Evolutionary conservation across 2,329 filamentous ascomycete genomes (phyloP).

Genomic region (Arthrobotrys musiformis): DNA sequence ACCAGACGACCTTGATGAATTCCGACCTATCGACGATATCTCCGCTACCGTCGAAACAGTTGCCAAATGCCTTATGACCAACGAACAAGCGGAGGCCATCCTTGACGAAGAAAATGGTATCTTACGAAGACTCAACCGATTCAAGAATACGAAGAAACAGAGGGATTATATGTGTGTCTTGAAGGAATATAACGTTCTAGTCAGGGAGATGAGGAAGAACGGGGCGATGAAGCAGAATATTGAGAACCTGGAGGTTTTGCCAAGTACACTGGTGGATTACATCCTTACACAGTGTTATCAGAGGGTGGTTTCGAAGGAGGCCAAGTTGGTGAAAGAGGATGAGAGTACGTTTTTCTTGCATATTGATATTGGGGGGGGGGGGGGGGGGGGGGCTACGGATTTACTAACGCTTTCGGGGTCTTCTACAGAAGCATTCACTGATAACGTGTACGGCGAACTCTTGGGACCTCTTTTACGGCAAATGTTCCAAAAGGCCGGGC

Average conservation of each 20-base stretch:
- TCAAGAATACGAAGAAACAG: slow-evolving; percentile 73
- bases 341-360: slow-evolving; percentile 63
- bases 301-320: slow-evolving; percentile 88
- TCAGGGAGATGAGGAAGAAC: slow-evolving; percentile 74
- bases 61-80: slow-evolving; percentile 72
- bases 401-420: background rate
- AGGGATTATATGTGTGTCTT: slow-evolving; percentile 78
- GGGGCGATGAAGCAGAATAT: slow-evolving; percentile 79
- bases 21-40: slow-evolving; percentile 76
- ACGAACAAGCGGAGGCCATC: slow-evolving; percentile 65
- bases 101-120: slow-evolving; percentile 69
- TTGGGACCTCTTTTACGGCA: slow-evolving; percentile 83
- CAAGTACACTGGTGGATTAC: slow-evolving; percentile 78
- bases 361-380: background rate
- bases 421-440: slow-evolving; percentile 74
- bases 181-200: slow-evolving; percentile 78
- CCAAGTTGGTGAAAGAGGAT: slow-evolving; percentile 84
- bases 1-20: slow-evolving; percentile 81
- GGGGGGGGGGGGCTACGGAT: background rate
- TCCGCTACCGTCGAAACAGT: slow-evolving; percentile 80
- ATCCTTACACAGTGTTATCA: slow-evolving; percentile 90
- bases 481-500: slow-evolving; percentile 78
- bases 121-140: slow-evolving; percentile 79
- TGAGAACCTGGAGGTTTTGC: slow-evolving; percentile 74
- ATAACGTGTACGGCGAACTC: slow-evolving; percentile 95